Conservation (phyloP, 2,329 filamentous ascomycete species). For the Aureobasidium sp. region DNA sequence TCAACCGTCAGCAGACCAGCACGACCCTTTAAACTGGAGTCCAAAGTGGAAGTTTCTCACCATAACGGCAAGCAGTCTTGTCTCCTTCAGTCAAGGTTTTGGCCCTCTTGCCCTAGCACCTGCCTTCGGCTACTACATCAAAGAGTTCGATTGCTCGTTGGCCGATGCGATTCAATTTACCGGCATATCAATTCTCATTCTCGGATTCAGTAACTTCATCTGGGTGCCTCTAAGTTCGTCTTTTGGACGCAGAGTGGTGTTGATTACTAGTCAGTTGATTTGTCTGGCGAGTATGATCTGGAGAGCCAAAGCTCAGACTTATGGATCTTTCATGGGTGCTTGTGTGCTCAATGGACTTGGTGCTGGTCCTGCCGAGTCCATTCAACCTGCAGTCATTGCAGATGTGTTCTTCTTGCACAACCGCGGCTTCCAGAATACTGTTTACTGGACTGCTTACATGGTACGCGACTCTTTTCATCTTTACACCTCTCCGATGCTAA, state of each 20-base stretch:
- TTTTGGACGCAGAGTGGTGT: slow-evolving; percentile 61
- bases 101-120: slow-evolving; percentile 62
- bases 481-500: too few relatives aligned
- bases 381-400: slow-evolving; percentile 69
- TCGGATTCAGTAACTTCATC: slow-evolving; percentile 68
- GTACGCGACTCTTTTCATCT: too few relatives aligned
- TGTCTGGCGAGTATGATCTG: slow-evolving; percentile 62
- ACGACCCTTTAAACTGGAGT: slow-evolving; percentile 57
- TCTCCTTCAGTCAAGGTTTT: slow-evolving; percentile 60
- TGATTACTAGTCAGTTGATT: slow-evolving; percentile 58
- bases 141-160: slow-evolving; percentile 60
- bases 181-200: slow-evolving; percentile 61
- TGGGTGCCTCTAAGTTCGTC: slow-evolving; percentile 57
- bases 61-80: slow-evolving; percentile 51
- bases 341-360: slow-evolving; percentile 70
- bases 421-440: slow-evolving; percentile 66
- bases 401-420: slow-evolving; percentile 73
- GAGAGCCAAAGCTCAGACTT: slow-evolving; percentile 64
- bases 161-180: slow-evolving; percentile 63
- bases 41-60: slow-evolving; percentile 54
- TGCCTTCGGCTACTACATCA: slow-evolving; percentile 66
- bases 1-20: slow-evolving; percentile 52
- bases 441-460: slow-evolving; percentile 70
- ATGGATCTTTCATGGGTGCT: slow-evolving; percentile 68
- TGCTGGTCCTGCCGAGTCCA: slow-evolving; percentile 68